Base-by-base conservation (phyloP, 2,329 filamentous ascomycete species). In the Aspergillus sergii region DNA sequence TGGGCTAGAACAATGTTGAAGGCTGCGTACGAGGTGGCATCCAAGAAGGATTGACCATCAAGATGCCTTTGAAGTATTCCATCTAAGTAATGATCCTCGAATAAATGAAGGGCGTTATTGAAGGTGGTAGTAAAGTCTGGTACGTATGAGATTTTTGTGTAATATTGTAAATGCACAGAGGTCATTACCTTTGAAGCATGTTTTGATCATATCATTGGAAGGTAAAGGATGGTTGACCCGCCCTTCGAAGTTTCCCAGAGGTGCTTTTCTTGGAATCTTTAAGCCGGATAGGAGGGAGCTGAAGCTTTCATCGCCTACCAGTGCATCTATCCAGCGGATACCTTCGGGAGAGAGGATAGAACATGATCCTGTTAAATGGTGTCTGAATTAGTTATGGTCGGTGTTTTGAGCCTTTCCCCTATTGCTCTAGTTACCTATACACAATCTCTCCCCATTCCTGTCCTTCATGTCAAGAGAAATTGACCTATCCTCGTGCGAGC, bases 321-420 rank as follows among this genome's bases (percentile, higher is more conserved):
- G 21, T 23, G 43, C 43, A 23, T 46, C 5, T 23, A 46, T 23
- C 43, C 43, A 46, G 10, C 43, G 43, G 43, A 46, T 14, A 2
- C 43, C 43, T 6, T 46, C 43, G 43, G 43, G 43, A 46, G 43
- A 46, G 5, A 46, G n/a, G 10, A 46, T 46, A 23, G 43, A 11
- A 11, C 43, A 46, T 23, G 43, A 46, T 16, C 43, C 43, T 46
- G 43, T 46, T 12, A 1, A 3, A 23, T 46, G 4, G 43, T 12
- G 19, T 7, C 12, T 46, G 4, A 3, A 14, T 46, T 6, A 46
- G 43, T 12, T 46, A 14, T 11, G 1, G 10, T 23, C 21, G 9
- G 1, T 14, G 4, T 1, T 11, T 6, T 21, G 21, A 3, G 8
- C 43, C 1, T 23, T 11, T 14, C 43, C 4, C 3, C 2, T 3